Evolutionary conservation across 176 grass and related monocot genomes (phyloP).

Genomic region (Tillandsia fasciculata): DNA sequence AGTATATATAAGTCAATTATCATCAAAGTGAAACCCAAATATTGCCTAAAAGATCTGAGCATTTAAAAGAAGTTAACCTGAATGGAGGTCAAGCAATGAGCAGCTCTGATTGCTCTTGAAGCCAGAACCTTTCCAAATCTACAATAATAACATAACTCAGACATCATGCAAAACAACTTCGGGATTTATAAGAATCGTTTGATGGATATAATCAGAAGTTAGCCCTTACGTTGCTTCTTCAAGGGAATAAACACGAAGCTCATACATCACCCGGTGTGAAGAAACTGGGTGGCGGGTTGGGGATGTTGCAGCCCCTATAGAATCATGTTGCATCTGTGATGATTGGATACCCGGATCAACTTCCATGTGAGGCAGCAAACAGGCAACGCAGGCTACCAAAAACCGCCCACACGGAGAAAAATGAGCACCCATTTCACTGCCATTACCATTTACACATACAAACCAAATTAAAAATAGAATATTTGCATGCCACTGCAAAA

Average conservation of each 20-base stretch:
- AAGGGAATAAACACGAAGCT: constrained; percentile 97
- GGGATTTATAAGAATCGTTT: neutral
- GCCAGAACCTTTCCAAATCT: constrained; percentile 77
- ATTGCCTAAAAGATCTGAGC: neutral
- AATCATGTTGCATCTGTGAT: constrained; percentile 50
- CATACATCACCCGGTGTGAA: constrained; percentile 89
- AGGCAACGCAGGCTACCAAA: constrained; percentile 96
- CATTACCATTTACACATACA: constrained; percentile 16
- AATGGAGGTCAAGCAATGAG: constrained; percentile 99
- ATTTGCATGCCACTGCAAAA: no score
- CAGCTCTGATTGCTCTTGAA: constrained; percentile 87
- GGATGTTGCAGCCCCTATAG: constrained; percentile 63
- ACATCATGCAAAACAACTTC: no score
- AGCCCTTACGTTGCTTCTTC: constrained; percentile 64
- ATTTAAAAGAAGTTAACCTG: constrained; percentile 53
- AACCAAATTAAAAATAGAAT: no score
- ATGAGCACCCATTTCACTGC: constrained; percentile 99
- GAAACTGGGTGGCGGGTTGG: constrained; percentile 88
- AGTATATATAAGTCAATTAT: no score
- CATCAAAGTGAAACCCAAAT: no score
- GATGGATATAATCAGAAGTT: neutral
- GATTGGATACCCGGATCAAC: constrained; percentile 54
- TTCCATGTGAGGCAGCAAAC: constrained; percentile 85
- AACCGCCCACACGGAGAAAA: constrained; percentile 96
- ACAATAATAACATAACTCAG: constrained; percentile 4